Percentiles rank a stretch among this genome's conserved stretches.
These are phyloP conservation scores for Ballota nigra DNA, from an alignment of 257 asterid genomes.

Conservation along the genomic window DNA sequence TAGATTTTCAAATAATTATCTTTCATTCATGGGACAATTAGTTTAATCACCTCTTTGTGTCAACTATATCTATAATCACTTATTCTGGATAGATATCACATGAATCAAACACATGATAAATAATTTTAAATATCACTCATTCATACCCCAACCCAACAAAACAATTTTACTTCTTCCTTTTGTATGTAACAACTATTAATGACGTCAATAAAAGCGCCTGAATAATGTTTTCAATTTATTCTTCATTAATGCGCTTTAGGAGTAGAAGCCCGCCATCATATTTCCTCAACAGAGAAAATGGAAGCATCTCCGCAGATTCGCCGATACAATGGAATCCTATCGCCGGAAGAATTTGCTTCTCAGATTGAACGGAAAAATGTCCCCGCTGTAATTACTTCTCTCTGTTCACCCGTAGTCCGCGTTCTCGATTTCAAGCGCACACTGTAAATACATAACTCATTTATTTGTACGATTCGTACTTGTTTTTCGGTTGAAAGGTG, in stretches of 20 bases:
- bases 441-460: background rate
- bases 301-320: slow-evolving; percentile 45
- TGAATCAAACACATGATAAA: too few species aligned
- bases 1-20: too few species aligned
- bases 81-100: too few species aligned
- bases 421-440: background rate
- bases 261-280: too few species aligned
- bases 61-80: too few species aligned
- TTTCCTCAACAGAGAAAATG: slow-evolving; percentile 22
- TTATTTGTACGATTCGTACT: background rate
- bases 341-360: slow-evolving; percentile 61
- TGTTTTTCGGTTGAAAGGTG: slow-evolving; percentile 40
- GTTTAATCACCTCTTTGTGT: too few species aligned
- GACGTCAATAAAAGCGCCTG: background rate
- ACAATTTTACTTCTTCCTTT: too few species aligned
- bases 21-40: too few species aligned
- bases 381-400: slow-evolving; percentile 52
- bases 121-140: too few species aligned
- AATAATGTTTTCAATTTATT: too few species aligned
- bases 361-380: slow-evolving; percentile 63
- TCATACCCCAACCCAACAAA: too few species aligned
- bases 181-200: background rate
- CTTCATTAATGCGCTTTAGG: background rate
- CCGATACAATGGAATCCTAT: slow-evolving; percentile 47
- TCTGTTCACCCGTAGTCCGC: background rate